These are phyloP conservation scores for Taxillus chinensis DNA, from an alignment of 164 flowering plant species.

Conservation along the genomic window DNA sequence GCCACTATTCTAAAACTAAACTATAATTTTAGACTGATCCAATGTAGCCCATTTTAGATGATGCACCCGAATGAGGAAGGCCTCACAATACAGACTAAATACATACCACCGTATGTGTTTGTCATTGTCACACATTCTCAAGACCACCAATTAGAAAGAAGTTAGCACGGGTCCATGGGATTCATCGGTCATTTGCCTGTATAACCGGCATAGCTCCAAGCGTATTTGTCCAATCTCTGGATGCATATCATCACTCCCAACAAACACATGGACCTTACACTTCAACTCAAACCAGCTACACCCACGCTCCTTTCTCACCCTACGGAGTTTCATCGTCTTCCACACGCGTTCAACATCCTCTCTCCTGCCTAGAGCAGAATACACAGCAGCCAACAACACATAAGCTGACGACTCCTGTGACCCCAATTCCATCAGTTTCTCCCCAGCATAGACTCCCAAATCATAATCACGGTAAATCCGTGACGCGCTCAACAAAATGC, in stretches of 20 bases:
- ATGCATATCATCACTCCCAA: conserved; percentile 63
- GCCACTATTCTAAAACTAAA: too few species aligned
- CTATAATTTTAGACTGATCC: too few species aligned
- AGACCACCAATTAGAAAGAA: conserved; percentile 3
- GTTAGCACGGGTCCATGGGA: conserved; percentile 30
- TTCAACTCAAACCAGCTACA: conserved; percentile 82
- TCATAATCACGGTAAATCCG: conserved; percentile 44
- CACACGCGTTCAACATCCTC: conserved; percentile 64
- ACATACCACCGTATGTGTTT: too few species aligned
- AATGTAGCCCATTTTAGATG: too few species aligned
- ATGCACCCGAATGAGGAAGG: too few species aligned
- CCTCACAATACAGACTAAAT: too few species aligned
- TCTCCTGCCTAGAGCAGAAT: conserved; percentile 44
- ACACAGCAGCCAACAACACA: conserved; percentile 56
- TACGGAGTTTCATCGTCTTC: conserved; percentile 45
- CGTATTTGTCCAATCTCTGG: conserved; percentile 40
- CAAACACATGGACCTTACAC: conserved; percentile 60
- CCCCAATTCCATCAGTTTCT: conserved; percentile 60
- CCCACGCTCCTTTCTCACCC: conserved; percentile 71
- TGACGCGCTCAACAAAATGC: conserved; percentile 58
- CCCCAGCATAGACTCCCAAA: conserved; percentile 74
- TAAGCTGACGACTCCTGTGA: conserved; percentile 79
- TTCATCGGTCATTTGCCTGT: conserved; percentile 52
- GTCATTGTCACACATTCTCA: too few species aligned
- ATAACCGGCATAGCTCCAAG: conserved; percentile 25